Evolutionary conservation across 1,284 basidiomycete genomes (phyloP), one percentile per base, ranked within the genome.

Genomic region (Ustilago shanxiensis): DNA sequence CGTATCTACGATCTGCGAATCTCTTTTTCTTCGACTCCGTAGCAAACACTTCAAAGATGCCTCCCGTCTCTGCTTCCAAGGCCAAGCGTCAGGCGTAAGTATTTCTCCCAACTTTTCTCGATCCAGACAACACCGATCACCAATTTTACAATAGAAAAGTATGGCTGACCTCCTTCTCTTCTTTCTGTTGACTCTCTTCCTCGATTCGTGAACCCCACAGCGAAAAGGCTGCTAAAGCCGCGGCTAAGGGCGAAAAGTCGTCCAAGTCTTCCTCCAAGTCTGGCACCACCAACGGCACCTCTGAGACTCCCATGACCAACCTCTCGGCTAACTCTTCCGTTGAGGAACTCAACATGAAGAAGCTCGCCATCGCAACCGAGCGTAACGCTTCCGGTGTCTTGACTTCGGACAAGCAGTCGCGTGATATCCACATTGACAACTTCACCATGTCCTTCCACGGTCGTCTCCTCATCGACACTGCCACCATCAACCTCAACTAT

Each of bases 401-500:
- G 45, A 92, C 93, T 54, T 98, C 95, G 52, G 97, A 99, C 88
- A 87, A 89, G 64, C 95, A 98, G 88, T 90, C 91, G 65, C 92
- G 96, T 75, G 96, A 99, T 88, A 93, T 99, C 89, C 98, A 98
- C 89, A 96, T 99, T 81, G 95, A 98, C 86, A 90, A 92, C 58
- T 99, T 92, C 87, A 97, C 95, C 5, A 91, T 99, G 63, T 98
- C 95, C 3, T 99, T 98, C 91, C 96, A 99, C 86, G 96, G 96
- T 41, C 91, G 96, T 66, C 89, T 98, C 28, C 90, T 98, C 79
- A 92, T 98, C 83, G 95, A 98, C 87, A 91, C 91, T 76, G 95
- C 94, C 59, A 91, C 92, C 87, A 91, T 95, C 79, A 87, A 93
- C n/a, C 92, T 98, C 82, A 98, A 98, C 88, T 98, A 98, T 85